Conservation (phyloP, 345 rosid genomes). For the Gynandropsis gynandra region DNA sequence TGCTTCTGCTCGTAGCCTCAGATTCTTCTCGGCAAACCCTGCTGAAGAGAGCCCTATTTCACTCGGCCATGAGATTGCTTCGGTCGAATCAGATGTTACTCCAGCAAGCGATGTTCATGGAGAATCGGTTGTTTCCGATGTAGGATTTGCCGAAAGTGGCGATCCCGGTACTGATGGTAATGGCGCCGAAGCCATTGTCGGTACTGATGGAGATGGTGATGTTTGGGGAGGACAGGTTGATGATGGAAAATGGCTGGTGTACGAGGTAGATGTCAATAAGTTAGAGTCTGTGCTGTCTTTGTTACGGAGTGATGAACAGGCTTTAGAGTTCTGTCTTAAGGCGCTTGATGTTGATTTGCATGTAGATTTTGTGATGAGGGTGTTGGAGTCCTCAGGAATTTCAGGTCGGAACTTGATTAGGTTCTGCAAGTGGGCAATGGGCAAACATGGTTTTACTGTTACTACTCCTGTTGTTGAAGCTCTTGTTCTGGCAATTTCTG, state of each 20-base stretch:
- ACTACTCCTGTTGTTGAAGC: conserved; percentile 38
- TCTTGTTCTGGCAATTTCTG: conserved; percentile 38
- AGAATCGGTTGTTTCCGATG: conserved; percentile 13
- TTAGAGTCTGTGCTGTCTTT: conserved; percentile 53
- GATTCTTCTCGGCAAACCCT: conserved; percentile 32
- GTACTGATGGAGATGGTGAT: conserved; percentile 17
- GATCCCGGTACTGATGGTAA: conserved; percentile 8
- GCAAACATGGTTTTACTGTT: conserved; percentile 26
- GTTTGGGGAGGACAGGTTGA: conserved; percentile 18
- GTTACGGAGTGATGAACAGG: conserved; percentile 55
- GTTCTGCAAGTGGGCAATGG: conserved; percentile 55
- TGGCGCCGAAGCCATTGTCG: conserved; percentile 11
- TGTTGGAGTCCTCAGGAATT: conserved; percentile 48
- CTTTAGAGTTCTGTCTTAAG: conserved; percentile 50
- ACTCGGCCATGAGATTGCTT: neutral
- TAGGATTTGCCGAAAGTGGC: conserved; percentile 20
- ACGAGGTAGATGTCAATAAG: conserved; percentile 42
- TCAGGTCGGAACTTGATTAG: conserved; percentile 49
- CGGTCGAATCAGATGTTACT: conserved; percentile 8
- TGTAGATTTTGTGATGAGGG: conserved; percentile 44
- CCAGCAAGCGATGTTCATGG: conserved; percentile 12
- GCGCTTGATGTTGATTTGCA: conserved; percentile 32
- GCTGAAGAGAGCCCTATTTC: conserved; percentile 14
- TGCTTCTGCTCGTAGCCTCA: conserved; percentile 22
- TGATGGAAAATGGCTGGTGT: conserved; percentile 15